Base-by-base conservation (phyloP, 2,329 filamentous ascomycete genomes). In the Lachnellula arida region DNA sequence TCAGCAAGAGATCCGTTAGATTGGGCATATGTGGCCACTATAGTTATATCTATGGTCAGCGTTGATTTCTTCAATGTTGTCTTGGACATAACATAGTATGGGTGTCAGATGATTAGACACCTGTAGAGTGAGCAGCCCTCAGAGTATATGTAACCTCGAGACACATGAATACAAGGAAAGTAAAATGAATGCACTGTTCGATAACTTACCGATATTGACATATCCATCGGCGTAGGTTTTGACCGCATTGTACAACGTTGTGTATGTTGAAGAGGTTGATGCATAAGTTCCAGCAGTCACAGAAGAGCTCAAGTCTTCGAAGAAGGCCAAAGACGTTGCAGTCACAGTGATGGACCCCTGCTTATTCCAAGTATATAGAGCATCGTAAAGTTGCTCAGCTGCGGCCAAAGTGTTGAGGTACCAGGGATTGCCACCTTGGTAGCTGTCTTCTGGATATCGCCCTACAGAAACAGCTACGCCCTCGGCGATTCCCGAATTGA, bases 371-470 rank as follows among this genome's bases (percentile, higher is more conserved):
- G 87, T 83, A 61, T 86, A 85, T 1, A 91, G 66, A 1, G 89
- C 86, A 64, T 88, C 85, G 69, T 91, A 93, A 2, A 95, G 79
- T 67, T 89, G 86, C 71, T 94, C 89, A 3, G 89, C 90, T 0
- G 88, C 88, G 1, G 88, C 88, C 32, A 91, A 77, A 1, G 87
- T 93, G 64, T 81, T 81, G 12, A 93, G 78, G 65, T 91, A 89
- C 89, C 89, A 94, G 1, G 89, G 89, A 70, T 94, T 91, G 1
- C 88, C 89, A 58, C 82, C 82, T 70, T 86, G 87, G 72, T 93
- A 94, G 4, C 77, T 72, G 63, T 95, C 89, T 69, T 89, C 86
- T 0, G 84, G 72, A 67, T 91, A 90, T 57, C 87, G 76, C 46
- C 87, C 87, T 5, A 87, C 75, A 6, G 82, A 79, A 9, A 84